Evolutionary conservation across 257 asterid species (phyloP), one percentile per base, ranked within the genome.

Genomic region (Forsythia viridissima): DNA sequence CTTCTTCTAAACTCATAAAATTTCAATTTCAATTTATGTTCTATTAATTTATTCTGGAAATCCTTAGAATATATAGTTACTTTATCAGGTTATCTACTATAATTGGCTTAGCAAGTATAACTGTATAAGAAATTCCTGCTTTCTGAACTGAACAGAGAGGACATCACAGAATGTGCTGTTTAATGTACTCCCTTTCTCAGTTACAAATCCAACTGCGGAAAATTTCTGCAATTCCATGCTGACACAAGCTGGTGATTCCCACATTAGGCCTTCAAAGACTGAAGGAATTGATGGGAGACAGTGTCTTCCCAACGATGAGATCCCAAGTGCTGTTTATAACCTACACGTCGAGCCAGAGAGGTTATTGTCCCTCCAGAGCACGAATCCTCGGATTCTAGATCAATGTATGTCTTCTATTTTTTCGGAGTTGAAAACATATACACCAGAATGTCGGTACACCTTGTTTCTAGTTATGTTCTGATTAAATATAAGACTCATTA

Each of bases 121-220:
- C 34, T 30, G 34, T 30, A 30, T 4, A 21, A 11, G 16, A n/a
- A 5, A 16, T 18, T 9, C 40, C 34, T 51, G 36, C 37, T 39
- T 24, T 13, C 30, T 55, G 11, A 71, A 51, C 15, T 39, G 40
- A 80, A 73, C 87, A 88, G 88, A 84, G 39, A 77, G 63, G 11
- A 88, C 84, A 65, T 75, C 78, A 42, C 76, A 77, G 39, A 80
- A 78, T 66, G 38, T 84, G 9, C 72, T 76, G 13, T 18, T 85
- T 71, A 76, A 75, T 21, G 89, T 86, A 6, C 82, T 78, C 55
- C 86, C 89, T 1, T 70, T 83, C 24, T 63, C 87, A 4, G 79
- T 84, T 37, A 67, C 87, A 44, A 79, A 72, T 43, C 66, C 80
- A 61, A 46, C 82, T 11, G 84, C 85, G 86, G 88, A 80, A 51